Evolutionary conservation across 305 asterid genomes (phyloP).

Genomic region (Salvia sclarea): DNA sequence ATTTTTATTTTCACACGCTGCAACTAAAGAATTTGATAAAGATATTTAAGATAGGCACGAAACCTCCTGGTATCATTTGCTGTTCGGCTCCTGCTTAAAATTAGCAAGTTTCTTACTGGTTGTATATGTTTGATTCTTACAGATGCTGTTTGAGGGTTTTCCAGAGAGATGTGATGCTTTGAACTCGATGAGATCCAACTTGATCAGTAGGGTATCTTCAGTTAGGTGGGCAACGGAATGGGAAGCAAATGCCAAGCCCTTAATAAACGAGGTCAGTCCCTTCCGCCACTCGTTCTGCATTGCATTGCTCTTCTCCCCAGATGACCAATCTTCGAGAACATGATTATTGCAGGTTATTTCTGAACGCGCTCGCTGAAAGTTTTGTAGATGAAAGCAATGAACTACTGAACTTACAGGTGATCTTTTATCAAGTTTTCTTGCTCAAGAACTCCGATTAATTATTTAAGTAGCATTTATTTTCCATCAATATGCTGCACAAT

Average conservation of each 20-base stretch:
- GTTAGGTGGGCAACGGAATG: constrained; percentile 80
- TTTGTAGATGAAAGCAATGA: background rate
- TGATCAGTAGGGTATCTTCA: constrained; percentile 63
- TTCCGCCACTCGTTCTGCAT: background rate
- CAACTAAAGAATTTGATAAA: background rate
- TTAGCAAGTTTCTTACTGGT: background rate
- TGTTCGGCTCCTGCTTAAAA: background rate
- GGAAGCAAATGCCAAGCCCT: constrained; percentile 81
- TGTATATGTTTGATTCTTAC: constrained; percentile 25
- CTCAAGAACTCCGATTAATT: background rate
- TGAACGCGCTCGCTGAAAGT: constrained; percentile 38
- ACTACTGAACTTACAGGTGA: background rate
- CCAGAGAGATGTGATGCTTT: constrained; percentile 64
- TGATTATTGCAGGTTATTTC: constrained; percentile 50
- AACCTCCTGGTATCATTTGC: background rate
- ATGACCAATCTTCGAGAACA: background rate
- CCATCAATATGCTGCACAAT: background rate
- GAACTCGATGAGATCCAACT: constrained; percentile 61
- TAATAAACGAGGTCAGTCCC: constrained; percentile 59
- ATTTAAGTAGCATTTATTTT: background rate
- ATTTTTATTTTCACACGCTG: too few species aligned
- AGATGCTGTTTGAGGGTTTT: constrained; percentile 88
- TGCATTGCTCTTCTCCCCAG: background rate
- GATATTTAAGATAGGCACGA: background rate
- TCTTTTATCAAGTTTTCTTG: background rate